Evolutionary conservation across 306 rosid species (phyloP), one percentile per base, ranked within the genome.

Genomic region (Dalbergia cultrata): DNA sequence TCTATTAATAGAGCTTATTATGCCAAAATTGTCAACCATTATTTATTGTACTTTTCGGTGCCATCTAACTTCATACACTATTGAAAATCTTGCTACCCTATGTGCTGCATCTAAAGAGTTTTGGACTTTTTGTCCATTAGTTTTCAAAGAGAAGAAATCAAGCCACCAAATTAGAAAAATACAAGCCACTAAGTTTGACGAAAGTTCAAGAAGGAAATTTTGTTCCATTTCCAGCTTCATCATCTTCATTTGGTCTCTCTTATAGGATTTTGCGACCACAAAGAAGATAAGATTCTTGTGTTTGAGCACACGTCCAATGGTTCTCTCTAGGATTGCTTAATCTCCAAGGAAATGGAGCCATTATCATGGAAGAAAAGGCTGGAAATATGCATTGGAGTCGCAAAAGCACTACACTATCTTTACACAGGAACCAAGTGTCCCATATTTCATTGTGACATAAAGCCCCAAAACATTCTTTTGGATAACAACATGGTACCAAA

Each of bases 351-450:
- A 8, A 17, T 4, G 4, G 45, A 65, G 8, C 58, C 62, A 17
- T 12, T 76, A 1, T 31, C 82, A 2, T 82, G 82, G 86, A 82
- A 70, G 56, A 54, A 73, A 50, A 67, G 76, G 76, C 16, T 74
- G 0, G 54, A 81, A 14, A 74, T 81, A 0, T 81, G 85, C 35
- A 44, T 66, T 7, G 85, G 71, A 65, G 76, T 37, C 13, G 80
- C 85, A 4, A 41, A 26, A 33, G 85, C 39, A 37, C 7, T 78
- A 18, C 86, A 83, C 44, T 78, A 78, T 68, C 80, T 83, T 83
- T 83, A 83, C 8, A 0, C 67, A 0, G 83, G 86, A 26, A 45
- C 71, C 13, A 83, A 83, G 41, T 68, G 64, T 13, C 7, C 76
- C 59, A 39, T 72, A 45, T 10, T 78, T 22, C 67, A 58, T 26